These are phyloP conservation scores for Plasmodium ovale DNA, from an alignment of 169 alveolate species.

Conservation along the genomic window DNA sequence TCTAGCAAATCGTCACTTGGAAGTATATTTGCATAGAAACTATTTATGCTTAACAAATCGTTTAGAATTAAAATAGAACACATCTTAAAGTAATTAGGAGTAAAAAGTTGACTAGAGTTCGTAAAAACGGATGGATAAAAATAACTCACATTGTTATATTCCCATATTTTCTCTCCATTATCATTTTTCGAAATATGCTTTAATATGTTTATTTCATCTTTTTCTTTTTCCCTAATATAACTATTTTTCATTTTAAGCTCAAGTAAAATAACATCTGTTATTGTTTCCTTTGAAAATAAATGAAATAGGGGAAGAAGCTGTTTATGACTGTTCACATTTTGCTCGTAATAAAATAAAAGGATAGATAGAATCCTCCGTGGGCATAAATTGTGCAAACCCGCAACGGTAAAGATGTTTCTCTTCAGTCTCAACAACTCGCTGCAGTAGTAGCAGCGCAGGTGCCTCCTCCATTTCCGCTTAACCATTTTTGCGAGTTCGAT, in stretches of 20 bases:
- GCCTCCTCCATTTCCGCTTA: constrained; percentile 23
- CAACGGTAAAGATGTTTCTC: constrained; percentile 16
- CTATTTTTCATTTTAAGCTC: constrained; percentile 48
- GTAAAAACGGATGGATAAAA: neutral
- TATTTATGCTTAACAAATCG: constrained; percentile 34
- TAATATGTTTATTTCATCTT: constrained; percentile 36
- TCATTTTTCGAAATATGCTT: constrained; percentile 4
- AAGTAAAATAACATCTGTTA: constrained; percentile 38
- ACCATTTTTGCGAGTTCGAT: neutral
- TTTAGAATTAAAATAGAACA: constrained; percentile 56
- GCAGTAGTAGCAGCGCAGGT: constrained; percentile 50
- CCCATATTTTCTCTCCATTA: neutral
- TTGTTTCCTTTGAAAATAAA: constrained; percentile 52
- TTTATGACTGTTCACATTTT: constrained; percentile 37
- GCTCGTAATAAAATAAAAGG: constrained; percentile 45
- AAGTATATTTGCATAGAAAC: constrained; percentile 11
- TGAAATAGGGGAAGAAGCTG: constrained; percentile 53
- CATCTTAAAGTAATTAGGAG: constrained; percentile 41
- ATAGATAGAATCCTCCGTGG: constrained; percentile 52
- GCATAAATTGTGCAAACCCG: constrained; percentile 65
- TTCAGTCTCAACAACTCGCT: constrained; percentile 43
- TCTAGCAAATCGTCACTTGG: constrained; percentile 44
- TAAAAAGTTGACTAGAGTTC: constrained; percentile 17
- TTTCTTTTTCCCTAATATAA: constrained; percentile 21
- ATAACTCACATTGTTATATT: neutral